Evolutionary conservation across 805 yeast genomes (phyloP).

Genomic region (Metschnikowia reukaufii): DNA sequence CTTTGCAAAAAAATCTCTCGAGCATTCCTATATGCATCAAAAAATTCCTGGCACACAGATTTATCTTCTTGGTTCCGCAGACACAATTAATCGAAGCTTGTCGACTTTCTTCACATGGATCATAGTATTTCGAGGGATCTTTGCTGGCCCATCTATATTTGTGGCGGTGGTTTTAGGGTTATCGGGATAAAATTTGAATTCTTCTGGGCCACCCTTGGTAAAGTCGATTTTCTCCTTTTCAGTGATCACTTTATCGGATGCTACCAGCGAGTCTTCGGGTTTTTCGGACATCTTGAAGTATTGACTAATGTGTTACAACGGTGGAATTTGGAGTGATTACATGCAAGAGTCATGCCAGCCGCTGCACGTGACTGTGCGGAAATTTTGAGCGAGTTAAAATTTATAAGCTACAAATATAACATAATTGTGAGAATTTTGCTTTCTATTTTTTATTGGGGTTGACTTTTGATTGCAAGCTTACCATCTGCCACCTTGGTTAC

Average conservation of each 20-base stretch:
- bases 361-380: too few relatives aligned
- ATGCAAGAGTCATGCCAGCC: too few relatives aligned
- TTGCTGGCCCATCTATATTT: constrained; percentile 69
- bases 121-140: constrained; percentile 81
- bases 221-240: constrained; percentile 52
- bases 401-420: too few relatives aligned
- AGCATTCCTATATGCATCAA: constrained; percentile 92
- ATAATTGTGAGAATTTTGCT: too few relatives aligned
- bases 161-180: constrained; percentile 74
- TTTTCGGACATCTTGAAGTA: constrained; percentile 6
- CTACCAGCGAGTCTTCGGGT: not conserved
- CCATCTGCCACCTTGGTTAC: constrained; percentile 14
- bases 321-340: too few relatives aligned
- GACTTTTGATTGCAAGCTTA: not conserved
- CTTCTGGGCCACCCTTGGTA: constrained; percentile 51
- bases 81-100: constrained; percentile 84
- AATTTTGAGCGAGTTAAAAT: too few relatives aligned
- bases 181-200: constrained; percentile 79
- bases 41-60: constrained; percentile 70
- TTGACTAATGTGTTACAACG: not conserved
- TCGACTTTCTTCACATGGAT: constrained; percentile 89
- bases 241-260: constrained; percentile 28
- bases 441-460: not conserved
- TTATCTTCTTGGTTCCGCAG: constrained; percentile 67
- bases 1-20: constrained; percentile 38